Evolutionary conservation across 495 filamentous ascomycete species (phyloP), one percentile per base, ranked within the genome.

Genomic region (Penicillium nucicola): DNA sequence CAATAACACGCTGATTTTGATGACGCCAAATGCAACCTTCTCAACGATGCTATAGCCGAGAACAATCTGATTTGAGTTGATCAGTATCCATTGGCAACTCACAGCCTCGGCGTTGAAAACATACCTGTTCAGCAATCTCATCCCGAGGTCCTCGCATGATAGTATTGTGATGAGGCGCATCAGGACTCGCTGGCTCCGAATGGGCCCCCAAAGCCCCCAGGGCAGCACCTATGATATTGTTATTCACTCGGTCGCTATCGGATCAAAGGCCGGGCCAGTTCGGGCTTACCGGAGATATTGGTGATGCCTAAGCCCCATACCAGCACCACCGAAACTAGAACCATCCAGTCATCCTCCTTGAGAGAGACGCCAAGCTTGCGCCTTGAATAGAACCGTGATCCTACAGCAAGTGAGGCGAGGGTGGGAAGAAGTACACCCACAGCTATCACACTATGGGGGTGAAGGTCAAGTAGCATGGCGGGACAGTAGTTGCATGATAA

Each of bases 21-120:
- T 55, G 10, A 50, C 46, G 8, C 45, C 46, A 25, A 50, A 55
- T 3, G 46, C 42, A 20, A 55, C 41, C 15, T 50, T 55, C 20
- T 55, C 46, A 14, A 55, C 28, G 13, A 55, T 50, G 20, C 53
- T 50, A 33, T 55, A 55, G 22, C 53, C 53, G 12, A 55, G 53
- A 6, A 55, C 47, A 17, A 55, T 55, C 53, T 55, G 19, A 10
- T 5, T 5, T 0, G 5, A 25, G n/a, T 12, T 37, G 23, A 28
- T 28, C 23, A 28, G 23, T 8, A 28, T n/a, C 15, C 14, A 20
- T 5, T 5, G 5, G 12, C 15, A 19, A 13, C 23, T 14, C 2
- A 18, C 11, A n/a, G 13, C 14, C 9, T 44, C 10, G 5, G 23
- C 5, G 23, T 28, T 28, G 5, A 28, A 28, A 28, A 7, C 39